Evolutionary conservation across 2,329 filamentous ascomycete species (phyloP).

Genomic region (Apiospora malaysiana): DNA sequence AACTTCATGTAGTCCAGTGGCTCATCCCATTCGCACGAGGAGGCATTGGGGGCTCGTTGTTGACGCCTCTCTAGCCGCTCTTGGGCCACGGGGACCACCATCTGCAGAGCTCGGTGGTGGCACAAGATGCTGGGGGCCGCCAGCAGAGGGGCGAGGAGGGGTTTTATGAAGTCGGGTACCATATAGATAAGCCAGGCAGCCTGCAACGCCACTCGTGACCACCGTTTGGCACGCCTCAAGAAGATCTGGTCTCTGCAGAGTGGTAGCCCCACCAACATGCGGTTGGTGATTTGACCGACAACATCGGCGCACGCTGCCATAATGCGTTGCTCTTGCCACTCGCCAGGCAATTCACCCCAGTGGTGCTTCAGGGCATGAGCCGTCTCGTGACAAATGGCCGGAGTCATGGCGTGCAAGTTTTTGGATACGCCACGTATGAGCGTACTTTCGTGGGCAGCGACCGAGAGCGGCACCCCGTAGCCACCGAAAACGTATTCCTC

Average conservation of each 20-base stretch:
- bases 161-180: neutral
- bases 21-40: neutral
- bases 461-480: too few relatives aligned
- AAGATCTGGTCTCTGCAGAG: neutral
- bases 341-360: neutral
- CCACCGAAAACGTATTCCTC: too few relatives aligned
- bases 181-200: constrained; percentile 6
- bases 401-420: neutral
- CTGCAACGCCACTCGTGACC: neutral
- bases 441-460: too few relatives aligned
- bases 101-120: neutral
- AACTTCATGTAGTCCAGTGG: constrained; percentile 14
- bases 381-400: neutral
- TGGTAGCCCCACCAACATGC: neutral
- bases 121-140: neutral
- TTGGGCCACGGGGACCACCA: neutral
- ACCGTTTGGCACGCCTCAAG: neutral
- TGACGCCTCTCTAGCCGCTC: neutral
- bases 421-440: neutral
- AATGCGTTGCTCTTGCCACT: neutral
- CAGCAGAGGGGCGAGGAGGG: neutral
- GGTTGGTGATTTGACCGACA: constrained; percentile 7
- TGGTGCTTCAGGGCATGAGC: neutral
- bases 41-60: neutral
- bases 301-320: constrained; percentile 4